Conservation (phyloP, 2,329 filamentous ascomycete genomes). For the Torrubiella hemipterigena region DNA sequence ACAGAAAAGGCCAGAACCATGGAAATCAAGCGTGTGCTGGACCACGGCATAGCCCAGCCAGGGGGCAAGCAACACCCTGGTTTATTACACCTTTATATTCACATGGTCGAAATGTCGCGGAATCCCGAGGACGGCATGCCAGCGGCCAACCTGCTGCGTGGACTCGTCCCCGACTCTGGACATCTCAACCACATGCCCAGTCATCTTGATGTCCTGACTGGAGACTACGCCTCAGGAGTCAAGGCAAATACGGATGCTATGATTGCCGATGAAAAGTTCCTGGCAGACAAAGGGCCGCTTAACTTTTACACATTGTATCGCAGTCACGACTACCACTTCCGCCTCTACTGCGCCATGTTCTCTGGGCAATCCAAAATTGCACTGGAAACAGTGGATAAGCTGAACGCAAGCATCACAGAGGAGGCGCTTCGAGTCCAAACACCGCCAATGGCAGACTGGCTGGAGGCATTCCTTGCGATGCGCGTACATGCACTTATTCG, state of each 20-base stretch:
- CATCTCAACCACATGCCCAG: conserved; percentile 67
- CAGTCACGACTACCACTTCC: conserved; percentile 63
- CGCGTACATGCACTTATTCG: conserved; percentile 58
- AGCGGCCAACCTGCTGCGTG: conserved; percentile 46
- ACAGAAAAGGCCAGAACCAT: conserved; percentile 18
- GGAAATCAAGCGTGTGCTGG: conserved; percentile 21
- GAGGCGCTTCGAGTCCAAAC: conserved; percentile 50
- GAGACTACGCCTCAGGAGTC: conserved; percentile 57
- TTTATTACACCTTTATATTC: conserved; percentile 63
- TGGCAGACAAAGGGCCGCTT: conserved; percentile 42
- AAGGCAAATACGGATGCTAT: conserved; percentile 56
- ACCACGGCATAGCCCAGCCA: conserved; percentile 33
- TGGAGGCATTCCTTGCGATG: conserved; percentile 59
- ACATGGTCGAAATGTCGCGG: conserved; percentile 60
- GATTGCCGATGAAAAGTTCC: conserved; percentile 53
- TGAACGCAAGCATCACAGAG: conserved; percentile 53
- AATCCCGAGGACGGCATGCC: conserved; percentile 46
- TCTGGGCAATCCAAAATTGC: conserved; percentile 52
- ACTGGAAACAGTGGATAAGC: conserved; percentile 42
- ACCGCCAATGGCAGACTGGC: conserved; percentile 68
- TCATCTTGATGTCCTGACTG: conserved; percentile 62
- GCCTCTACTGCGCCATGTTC: conserved; percentile 70
- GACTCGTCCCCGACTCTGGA: conserved; percentile 50
- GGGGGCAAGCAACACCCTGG: conserved; percentile 47
- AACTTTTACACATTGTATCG: conserved; percentile 73